phyloP scores from a whole-genome alignment of 352 stramenopile species.

The Globisporangium parvum region DNA sequence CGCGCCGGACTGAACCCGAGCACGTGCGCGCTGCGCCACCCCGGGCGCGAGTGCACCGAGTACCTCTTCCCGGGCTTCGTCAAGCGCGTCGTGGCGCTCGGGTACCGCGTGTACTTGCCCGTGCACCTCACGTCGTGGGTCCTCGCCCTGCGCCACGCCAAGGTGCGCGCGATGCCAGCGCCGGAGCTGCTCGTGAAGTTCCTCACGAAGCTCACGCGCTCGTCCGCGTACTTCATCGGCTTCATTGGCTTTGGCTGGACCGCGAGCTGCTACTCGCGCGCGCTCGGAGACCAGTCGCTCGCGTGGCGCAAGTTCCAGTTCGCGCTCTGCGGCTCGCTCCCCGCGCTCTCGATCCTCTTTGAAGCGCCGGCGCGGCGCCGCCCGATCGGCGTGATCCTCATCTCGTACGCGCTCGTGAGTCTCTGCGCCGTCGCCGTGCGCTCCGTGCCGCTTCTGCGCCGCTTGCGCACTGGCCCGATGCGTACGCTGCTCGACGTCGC shows the following conservation, averaged over 20 bases:
- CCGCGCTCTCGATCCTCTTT: slow-evolving; percentile 41
- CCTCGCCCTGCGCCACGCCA: slow-evolving; percentile 31
- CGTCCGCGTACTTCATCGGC: slow-evolving; percentile 40
- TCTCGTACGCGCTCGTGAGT: slow-evolving; percentile 54
- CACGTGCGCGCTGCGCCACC: slow-evolving; percentile 40
- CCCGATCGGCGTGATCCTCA: slow-evolving; percentile 54
- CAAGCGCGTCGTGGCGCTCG: slow-evolving; percentile 26
- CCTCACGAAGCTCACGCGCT: slow-evolving; percentile 33
- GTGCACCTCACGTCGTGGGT: slow-evolving; percentile 53
- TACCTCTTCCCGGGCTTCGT: slow-evolving; percentile 39
- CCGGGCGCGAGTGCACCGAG: slow-evolving; percentile 27
- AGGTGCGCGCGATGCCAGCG: slow-evolving; percentile 30
- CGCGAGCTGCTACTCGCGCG: slow-evolving; percentile 30
- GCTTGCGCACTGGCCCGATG: slow-evolving; percentile 16
- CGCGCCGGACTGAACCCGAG: slow-evolving; percentile 36
- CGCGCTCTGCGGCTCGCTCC: slow-evolving; percentile 36
- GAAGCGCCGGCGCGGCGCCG: slow-evolving; percentile 37
- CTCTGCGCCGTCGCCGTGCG: slow-evolving; percentile 33
- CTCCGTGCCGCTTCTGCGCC: slow-evolving; percentile 30
- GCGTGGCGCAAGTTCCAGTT: slow-evolving; percentile 49
- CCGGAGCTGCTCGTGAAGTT: slow-evolving; percentile 23
- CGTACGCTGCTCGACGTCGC: slow-evolving; percentile 33
- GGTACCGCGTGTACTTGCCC: slow-evolving; percentile 44
- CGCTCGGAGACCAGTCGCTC: slow-evolving; percentile 35
- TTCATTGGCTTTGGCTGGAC: slow-evolving; percentile 53